Percentiles rank a stretch among this genome's conserved stretches.
Evolutionary conservation across 305 asterid species (phyloP).

Genomic region (Caryopteris hybrid): DNA sequence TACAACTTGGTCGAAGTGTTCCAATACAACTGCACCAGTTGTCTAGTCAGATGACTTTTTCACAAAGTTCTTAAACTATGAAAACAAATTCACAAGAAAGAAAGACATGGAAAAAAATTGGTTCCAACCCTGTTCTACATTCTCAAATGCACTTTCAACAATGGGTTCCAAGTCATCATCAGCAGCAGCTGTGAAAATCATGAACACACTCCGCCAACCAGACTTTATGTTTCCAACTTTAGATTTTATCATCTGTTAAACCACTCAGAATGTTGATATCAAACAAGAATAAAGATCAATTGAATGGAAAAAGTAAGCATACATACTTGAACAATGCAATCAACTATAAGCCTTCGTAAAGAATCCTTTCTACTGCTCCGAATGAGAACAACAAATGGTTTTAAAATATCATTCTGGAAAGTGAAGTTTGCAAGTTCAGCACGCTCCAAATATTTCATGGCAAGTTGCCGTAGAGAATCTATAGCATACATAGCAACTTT

Average conservation of each 20-base stretch:
- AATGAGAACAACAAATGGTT: slow-evolving; percentile 96
- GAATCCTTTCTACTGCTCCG: slow-evolving; percentile 93
- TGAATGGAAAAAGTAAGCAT: slow-evolving; percentile 18
- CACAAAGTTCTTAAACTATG: slow-evolving; percentile 16
- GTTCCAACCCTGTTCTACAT: slow-evolving; percentile 92
- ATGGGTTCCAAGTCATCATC: slow-evolving; percentile 92
- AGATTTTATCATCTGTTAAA: slow-evolving; percentile 93
- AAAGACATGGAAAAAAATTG: slow-evolving; percentile 13
- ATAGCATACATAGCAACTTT: slow-evolving; percentile 99
- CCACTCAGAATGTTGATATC: slow-evolving; percentile 29
- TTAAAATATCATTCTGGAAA: slow-evolving; percentile 98
- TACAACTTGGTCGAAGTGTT: slow-evolving; percentile 99
- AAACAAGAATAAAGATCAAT: slow-evolving; percentile 17
- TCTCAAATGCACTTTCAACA: slow-evolving; percentile 99
- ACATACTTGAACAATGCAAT: slow-evolving; percentile 96
- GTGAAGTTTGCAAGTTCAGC: slow-evolving; percentile 99
- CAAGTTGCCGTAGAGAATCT: slow-evolving; percentile 98
- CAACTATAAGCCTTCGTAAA: slow-evolving; percentile 92
- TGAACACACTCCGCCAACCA: slow-evolving; percentile 99
- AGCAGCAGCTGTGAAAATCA: slow-evolving; percentile 99
- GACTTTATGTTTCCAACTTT: slow-evolving; percentile 99
- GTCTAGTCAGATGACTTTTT: slow-evolving; percentile 28
- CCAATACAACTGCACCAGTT: slow-evolving; percentile 83
- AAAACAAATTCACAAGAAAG: slow-evolving; percentile 13
- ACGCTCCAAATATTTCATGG: slow-evolving; percentile 98